phyloP scores from a whole-genome alignment of 495 filamentous ascomycete genomes.

The Aspergillus mulundensis region DNA sequence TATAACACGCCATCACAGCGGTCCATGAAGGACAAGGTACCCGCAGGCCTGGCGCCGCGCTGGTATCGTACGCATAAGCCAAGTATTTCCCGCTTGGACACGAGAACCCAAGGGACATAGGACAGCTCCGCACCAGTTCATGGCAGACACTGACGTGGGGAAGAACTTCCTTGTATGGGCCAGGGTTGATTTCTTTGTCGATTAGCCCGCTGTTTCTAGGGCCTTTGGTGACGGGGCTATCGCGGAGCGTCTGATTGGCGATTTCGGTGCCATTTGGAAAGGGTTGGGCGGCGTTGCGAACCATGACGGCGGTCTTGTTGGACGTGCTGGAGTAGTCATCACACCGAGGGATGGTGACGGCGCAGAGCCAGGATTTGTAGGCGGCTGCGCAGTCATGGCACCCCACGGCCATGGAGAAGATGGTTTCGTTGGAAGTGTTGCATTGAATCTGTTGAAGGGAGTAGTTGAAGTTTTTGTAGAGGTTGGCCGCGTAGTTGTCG shows the following conservation, averaged over 20 bases:
- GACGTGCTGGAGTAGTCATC: slow-evolving; percentile 62
- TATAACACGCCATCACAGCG: background rate
- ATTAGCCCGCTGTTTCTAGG: slow-evolving; percentile 65
- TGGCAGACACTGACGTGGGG: slow-evolving; percentile 85
- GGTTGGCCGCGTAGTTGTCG: slow-evolving; percentile 55
- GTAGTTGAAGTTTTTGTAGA: slow-evolving; percentile 74
- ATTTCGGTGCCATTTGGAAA: slow-evolving; percentile 65
- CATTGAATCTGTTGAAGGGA: slow-evolving; percentile 82
- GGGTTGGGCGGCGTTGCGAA: slow-evolving; percentile 61
- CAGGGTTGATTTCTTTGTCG: slow-evolving; percentile 66
- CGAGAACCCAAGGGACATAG: slow-evolving; percentile 67
- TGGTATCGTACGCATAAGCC: slow-evolving; percentile 60
- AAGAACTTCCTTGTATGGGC: slow-evolving; percentile 89
- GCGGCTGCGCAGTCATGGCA: slow-evolving; percentile 73
- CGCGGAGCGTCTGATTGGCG: slow-evolving; percentile 30
- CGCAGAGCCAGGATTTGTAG: slow-evolving; percentile 93
- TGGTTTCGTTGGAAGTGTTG: slow-evolving; percentile 61
- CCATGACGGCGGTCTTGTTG: slow-evolving; percentile 52
- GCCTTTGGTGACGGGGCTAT: slow-evolving; percentile 33
- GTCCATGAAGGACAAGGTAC: background rate
- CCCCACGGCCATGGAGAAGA: slow-evolving; percentile 73
- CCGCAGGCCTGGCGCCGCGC: background rate
- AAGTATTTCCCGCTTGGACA: slow-evolving; percentile 66
- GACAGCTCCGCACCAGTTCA: slow-evolving; percentile 76
- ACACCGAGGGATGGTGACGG: slow-evolving; percentile 88